phyloP scores from a whole-genome alignment of 2,329 filamentous ascomycete species.

The Arthroderma sp. region DNA sequence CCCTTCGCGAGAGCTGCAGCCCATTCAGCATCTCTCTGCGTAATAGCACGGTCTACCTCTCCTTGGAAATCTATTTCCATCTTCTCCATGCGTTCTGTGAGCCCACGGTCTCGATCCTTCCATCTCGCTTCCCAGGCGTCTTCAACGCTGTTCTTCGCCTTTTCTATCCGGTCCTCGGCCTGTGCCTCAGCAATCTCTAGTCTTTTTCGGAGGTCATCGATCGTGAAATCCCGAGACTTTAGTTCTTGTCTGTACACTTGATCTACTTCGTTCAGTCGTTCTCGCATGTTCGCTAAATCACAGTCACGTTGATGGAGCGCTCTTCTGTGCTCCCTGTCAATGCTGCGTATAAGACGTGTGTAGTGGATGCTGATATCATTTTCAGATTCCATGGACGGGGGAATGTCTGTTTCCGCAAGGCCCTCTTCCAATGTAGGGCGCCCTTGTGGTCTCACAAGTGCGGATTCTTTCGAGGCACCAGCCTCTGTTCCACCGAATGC shows the following conservation, averaged over 20 bases:
- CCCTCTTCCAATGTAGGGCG: slow-evolving; percentile 10
- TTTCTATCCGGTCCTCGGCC: slow-evolving; percentile 16
- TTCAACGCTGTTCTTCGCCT: slow-evolving; percentile 20
- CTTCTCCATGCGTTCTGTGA: slow-evolving; percentile 15
- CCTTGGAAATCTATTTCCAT: slow-evolving; percentile 13
- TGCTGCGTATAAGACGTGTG: slow-evolving; percentile 17
- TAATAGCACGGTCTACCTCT: slow-evolving; percentile 12
- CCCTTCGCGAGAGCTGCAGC: slow-evolving; percentile 7
- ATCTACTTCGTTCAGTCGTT: slow-evolving; percentile 19
- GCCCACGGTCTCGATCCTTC: slow-evolving; percentile 20
- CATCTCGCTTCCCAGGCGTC: slow-evolving; percentile 23
- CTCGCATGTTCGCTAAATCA: slow-evolving; percentile 17
- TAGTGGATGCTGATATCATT: slow-evolving; percentile 20
- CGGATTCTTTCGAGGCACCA: background rate
- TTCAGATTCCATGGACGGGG: slow-evolving; percentile 18
- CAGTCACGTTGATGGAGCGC: slow-evolving; percentile 17
- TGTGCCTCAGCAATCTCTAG: slow-evolving; percentile 14
- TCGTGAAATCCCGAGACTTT: slow-evolving; percentile 16
- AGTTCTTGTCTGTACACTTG: slow-evolving; percentile 20
- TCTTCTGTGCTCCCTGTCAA: slow-evolving; percentile 19
- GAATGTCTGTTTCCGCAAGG: slow-evolving; percentile 10
- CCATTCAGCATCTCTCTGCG: slow-evolving; percentile 13
- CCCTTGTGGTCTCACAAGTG: slow-evolving; percentile 7
- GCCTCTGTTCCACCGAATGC: background rate
- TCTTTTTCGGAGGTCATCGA: slow-evolving; percentile 17